phyloP scores from a whole-genome alignment of 768 basidiomycete species.

The Mycena galericulata region DNA sequence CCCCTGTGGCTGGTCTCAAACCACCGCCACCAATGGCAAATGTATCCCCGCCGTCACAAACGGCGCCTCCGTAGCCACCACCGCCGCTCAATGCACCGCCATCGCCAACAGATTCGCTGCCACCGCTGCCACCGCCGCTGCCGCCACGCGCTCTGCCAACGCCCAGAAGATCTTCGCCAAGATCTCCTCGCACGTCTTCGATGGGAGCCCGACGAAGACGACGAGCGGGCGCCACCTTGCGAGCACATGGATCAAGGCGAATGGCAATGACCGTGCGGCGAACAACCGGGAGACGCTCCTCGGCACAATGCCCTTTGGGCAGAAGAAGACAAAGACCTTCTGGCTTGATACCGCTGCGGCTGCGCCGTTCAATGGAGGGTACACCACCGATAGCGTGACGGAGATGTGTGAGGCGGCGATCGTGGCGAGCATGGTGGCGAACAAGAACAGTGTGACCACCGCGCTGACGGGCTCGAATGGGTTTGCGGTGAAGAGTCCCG shows the following conservation, averaged over 20 bases:
- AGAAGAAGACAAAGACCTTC: too few species aligned
- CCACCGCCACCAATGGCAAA: constrained; percentile 15
- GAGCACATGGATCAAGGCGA: constrained; percentile 17
- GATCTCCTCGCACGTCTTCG: constrained; percentile 15
- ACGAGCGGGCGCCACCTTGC: too few species aligned
- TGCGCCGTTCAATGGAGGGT: constrained; percentile 16
- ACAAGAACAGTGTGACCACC: constrained; percentile 13
- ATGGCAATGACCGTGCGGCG: not conserved
- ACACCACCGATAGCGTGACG: constrained; percentile 3
- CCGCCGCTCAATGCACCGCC: constrained; percentile 14
- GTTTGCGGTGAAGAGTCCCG: too few species aligned
- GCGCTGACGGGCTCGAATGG: constrained; percentile 10
- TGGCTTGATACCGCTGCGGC: too few species aligned
- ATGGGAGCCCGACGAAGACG: constrained; percentile 5
- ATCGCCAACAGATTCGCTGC: constrained; percentile 7
- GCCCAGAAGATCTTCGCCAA: constrained; percentile 16
- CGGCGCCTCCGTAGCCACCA: constrained; percentile 11
- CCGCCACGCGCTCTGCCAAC: constrained; percentile 7
- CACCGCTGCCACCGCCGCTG: not conserved
- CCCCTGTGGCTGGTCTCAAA: constrained; percentile 9
- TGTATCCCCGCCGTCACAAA: too few species aligned
- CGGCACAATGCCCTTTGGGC: too few species aligned
- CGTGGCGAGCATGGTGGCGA: constrained; percentile 19
- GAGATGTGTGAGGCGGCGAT: constrained; percentile 20
- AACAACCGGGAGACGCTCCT: constrained; percentile 9